These are phyloP conservation scores for Septoria petroselini DNA, from an alignment of 2,329 filamentous ascomycete species.

Conservation along the genomic window DNA sequence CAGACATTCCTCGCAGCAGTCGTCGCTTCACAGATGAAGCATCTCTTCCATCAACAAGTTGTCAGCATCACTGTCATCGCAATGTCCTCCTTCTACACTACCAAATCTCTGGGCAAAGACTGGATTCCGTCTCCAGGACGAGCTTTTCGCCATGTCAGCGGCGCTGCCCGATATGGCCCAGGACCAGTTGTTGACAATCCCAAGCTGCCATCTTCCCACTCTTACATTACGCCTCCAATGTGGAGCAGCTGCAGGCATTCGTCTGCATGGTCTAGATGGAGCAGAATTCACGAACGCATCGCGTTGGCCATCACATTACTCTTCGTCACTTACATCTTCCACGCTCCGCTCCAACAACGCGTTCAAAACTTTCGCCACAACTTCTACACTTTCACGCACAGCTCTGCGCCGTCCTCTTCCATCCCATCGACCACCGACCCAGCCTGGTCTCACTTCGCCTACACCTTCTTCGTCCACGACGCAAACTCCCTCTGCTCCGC, in stretches of 20 bases:
- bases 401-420: background rate
- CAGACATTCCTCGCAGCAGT: too few relatives aligned
- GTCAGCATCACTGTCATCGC: background rate
- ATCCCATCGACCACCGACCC: background rate
- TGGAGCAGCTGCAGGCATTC: background rate
- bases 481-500: constrained; percentile 45
- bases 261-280: constrained; percentile 8
- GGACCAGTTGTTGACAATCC: constrained; percentile 5
- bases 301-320: constrained; percentile 3
- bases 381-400: background rate
- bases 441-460: constrained; percentile 39
- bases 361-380: constrained; percentile 2
- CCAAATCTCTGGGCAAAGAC: constrained; percentile 16
- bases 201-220: background rate
- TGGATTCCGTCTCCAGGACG: constrained; percentile 15
- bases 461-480: constrained; percentile 46
- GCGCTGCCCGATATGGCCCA: constrained; percentile 3
- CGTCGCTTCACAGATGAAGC: too few relatives aligned
- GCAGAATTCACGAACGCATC: constrained; percentile 8
- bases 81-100: constrained; percentile 17
- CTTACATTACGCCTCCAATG: background rate
- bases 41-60: background rate
- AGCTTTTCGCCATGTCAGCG: background rate
- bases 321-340: constrained; percentile 1
- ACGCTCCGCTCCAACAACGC: constrained; percentile 4